These are phyloP conservation scores for Euphorbia peplus DNA, from an alignment of 345 rosid genomes.

Conservation along the genomic window DNA sequence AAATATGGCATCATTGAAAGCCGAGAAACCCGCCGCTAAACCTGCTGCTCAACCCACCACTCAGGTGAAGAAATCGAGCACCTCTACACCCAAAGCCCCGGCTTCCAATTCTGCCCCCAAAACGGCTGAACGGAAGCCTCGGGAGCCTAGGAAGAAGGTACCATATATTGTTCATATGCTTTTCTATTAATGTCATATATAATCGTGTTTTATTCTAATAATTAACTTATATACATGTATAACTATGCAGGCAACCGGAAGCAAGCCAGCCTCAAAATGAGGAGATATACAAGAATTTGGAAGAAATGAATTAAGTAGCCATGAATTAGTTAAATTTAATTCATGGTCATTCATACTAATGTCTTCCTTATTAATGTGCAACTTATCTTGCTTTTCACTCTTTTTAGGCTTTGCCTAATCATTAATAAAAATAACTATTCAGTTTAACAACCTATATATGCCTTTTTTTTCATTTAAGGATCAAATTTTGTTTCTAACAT, in stretches of 20 bases:
- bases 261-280: conserved; percentile 19
- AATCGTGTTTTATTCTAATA: neutral
- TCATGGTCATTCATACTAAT: conserved; percentile 3
- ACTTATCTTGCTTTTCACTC: neutral
- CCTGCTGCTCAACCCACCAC: conserved; percentile 22
- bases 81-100: conserved; percentile 27
- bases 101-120: conserved; percentile 18
- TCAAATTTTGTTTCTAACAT: too few relatives aligned
- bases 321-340: conserved; percentile 4
- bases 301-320: neutral
- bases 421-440: conserved; percentile 15
- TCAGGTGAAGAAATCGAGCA: conserved; percentile 39
- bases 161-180: neutral
- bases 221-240: too few relatives aligned
- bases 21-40: conserved; percentile 38
- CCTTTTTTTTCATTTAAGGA: too few relatives aligned
- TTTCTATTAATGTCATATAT: neutral
- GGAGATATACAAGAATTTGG: neutral
- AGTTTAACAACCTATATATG: neutral
- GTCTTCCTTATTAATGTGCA: neutral
- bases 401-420: conserved; percentile 20
- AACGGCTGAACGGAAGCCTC: conserved; percentile 19
- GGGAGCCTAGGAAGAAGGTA: conserved; percentile 26
- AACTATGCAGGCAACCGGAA: conserved; percentile 8
- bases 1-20: conserved; percentile 49